These are phyloP conservation scores for Coffea canephora DNA, from an alignment of 257 asterid species.

Conservation along the genomic window DNA sequence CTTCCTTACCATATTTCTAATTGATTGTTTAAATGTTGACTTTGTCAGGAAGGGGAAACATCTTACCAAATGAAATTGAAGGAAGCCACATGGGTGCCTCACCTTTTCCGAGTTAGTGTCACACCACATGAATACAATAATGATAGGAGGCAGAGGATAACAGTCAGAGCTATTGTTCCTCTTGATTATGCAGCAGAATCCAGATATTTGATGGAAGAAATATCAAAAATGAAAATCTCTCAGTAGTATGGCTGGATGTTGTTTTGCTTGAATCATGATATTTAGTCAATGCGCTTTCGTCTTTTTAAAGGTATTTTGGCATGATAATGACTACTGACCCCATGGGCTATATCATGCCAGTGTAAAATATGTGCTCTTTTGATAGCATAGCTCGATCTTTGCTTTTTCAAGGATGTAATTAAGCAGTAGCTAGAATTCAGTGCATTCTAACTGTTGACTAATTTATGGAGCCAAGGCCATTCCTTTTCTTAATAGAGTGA, in stretches of 20 bases:
- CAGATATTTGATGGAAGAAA: slow-evolving; percentile 60
- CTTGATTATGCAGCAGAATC: slow-evolving; percentile 81
- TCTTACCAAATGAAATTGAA: slow-evolving; percentile 34
- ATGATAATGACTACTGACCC: background rate
- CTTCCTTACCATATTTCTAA: slow-evolving; percentile 8
- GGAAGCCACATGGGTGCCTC: slow-evolving; percentile 64
- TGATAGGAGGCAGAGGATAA: slow-evolving; percentile 86
- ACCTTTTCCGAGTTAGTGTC: slow-evolving; percentile 75
- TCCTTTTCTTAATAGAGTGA: background rate
- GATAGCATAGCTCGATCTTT: background rate
- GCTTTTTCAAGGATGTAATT: background rate
- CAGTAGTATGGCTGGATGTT: slow-evolving; percentile 21
- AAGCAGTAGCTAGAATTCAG: background rate
- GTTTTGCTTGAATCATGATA: background rate
- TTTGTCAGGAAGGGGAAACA: slow-evolving; percentile 47
- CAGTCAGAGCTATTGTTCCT: slow-evolving; percentile 61
- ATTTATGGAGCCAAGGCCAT: background rate
- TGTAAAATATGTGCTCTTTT: background rate
- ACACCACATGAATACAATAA: slow-evolving; percentile 61
- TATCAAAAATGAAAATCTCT: slow-evolving; percentile 55
- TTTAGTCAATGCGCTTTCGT: background rate
- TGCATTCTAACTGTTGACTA: background rate
- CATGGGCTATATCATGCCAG: background rate
- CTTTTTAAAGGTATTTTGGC: background rate
- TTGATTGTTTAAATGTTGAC: background rate